A percentile compares a stretch with the other conserved stretches of the same genome.
Evolutionary conservation across 331 rosid genomes (phyloP).

Genomic region (Quercus lobata): DNA sequence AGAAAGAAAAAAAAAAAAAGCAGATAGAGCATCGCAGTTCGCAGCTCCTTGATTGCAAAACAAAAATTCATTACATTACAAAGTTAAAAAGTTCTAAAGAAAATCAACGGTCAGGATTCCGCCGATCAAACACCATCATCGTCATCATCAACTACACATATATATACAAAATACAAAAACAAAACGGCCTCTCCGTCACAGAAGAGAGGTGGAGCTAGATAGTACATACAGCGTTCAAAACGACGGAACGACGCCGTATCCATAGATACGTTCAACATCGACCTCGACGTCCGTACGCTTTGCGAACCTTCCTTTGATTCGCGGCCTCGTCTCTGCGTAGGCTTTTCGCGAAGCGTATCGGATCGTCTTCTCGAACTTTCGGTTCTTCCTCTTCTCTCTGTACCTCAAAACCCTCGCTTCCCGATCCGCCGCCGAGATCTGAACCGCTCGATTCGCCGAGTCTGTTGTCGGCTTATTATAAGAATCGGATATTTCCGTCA

Average conservation of each 20-base stretch:
- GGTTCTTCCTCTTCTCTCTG: slow-evolving; percentile 93
- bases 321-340: slow-evolving; percentile 88
- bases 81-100: neutral
- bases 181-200: neutral
- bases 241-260: slow-evolving; percentile 88
- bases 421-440: slow-evolving; percentile 69
- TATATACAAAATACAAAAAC: neutral
- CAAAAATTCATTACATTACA: slow-evolving; percentile 7
- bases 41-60: neutral
- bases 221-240: slow-evolving; percentile 19
- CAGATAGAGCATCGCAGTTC: neutral
- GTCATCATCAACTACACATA: slow-evolving; percentile 1
- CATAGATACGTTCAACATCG: slow-evolving; percentile 46
- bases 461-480: slow-evolving; percentile 35
- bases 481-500: slow-evolving; percentile 47
- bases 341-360: slow-evolving; percentile 95
- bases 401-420: slow-evolving; percentile 95
- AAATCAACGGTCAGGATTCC: slow-evolving; percentile 30
- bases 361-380: slow-evolving; percentile 95
- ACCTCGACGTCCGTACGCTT: slow-evolving; percentile 57
- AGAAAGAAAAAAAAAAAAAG: neutral
- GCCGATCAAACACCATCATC: slow-evolving; percentile 20
- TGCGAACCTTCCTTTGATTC: slow-evolving; percentile 94
- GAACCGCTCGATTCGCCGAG: slow-evolving; percentile 35
- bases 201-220: neutral